Evolutionary conservation across 306 rosid genomes (phyloP).

Genomic region (Hylodesmum podocarpum): DNA sequence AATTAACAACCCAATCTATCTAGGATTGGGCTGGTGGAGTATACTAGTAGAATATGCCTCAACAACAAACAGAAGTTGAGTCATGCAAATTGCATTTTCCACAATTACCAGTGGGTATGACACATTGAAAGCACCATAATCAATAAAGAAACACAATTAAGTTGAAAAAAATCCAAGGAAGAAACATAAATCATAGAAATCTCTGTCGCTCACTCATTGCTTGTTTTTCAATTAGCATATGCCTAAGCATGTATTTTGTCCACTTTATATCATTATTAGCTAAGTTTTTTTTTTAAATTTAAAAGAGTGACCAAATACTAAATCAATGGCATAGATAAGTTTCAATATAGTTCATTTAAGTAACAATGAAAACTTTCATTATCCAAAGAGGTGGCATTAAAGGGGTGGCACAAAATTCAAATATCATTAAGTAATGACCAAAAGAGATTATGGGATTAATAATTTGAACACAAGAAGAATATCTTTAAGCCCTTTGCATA

Average conservation of each 20-base stretch:
- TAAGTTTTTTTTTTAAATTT: not conserved
- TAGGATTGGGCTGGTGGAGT: constrained; percentile 33
- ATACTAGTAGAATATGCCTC: not conserved
- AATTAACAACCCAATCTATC: constrained; percentile 12
- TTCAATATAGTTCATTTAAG: not conserved
- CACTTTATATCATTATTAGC: not conserved
- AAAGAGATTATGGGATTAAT: constrained; percentile 14
- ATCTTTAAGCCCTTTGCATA: constrained; percentile 10
- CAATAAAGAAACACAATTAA: constrained; percentile 5
- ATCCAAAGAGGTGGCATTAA: not conserved
- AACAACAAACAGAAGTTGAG: constrained; percentile 34
- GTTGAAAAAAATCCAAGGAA: constrained; percentile 28
- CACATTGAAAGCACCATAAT: constrained; percentile 41
- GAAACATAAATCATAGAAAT: constrained; percentile 25
- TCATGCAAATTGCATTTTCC: constrained; percentile 16
- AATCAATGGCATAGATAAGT: constrained; percentile 6
- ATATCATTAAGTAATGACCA: not conserved
- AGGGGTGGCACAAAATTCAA: constrained; percentile 15
- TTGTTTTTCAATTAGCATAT: not conserved
- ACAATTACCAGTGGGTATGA: constrained; percentile 24
- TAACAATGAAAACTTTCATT: not conserved
- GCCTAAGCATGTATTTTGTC: constrained; percentile 7
- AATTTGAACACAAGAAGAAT: constrained; percentile 5
- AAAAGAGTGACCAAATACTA: not conserved
- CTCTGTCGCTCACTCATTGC: constrained; percentile 23